phyloP scores from a whole-genome alignment of 78 protist species.

The Guillardia theta region DNA sequence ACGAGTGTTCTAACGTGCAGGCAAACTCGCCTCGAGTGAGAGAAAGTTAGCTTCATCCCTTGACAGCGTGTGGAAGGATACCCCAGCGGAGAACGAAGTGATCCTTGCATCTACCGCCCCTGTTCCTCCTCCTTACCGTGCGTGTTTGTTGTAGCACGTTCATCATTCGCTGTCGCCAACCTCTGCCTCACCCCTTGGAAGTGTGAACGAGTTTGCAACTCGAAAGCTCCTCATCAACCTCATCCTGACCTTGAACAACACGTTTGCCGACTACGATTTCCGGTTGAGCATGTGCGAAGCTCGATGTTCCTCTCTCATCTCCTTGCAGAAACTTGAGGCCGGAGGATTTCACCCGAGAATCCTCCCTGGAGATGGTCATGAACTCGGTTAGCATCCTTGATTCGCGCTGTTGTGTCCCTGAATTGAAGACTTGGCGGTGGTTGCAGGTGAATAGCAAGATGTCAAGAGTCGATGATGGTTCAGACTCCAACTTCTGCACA shows the following conservation, averaged over 20 bases:
- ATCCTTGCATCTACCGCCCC: neutral
- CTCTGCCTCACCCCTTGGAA: constrained; percentile 1
- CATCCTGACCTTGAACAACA: neutral
- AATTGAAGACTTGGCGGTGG: too few species aligned
- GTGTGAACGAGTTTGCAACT: neutral
- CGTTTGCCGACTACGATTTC: constrained; percentile 35
- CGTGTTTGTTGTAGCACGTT: neutral
- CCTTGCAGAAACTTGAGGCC: neutral
- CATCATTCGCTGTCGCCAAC: neutral
- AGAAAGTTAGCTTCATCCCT: neutral
- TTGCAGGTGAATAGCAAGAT: neutral
- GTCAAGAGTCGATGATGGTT: neutral
- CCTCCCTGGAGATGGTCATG: neutral
- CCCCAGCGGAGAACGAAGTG: neutral
- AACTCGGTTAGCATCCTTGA: too few species aligned
- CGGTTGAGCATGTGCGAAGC: too few species aligned
- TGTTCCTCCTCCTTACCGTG: neutral
- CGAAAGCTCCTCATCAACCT: neutral
- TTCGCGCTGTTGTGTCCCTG: too few species aligned
- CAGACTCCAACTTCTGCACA: neutral
- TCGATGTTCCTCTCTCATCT: neutral
- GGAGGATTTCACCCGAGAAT: neutral
- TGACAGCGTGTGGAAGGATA: neutral
- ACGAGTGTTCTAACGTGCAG: too few species aligned
- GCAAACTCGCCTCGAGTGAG: neutral